These are phyloP conservation scores for Basidiobolus meristosporus DNA, from an alignment of 371 early-diverging fungal species.

Conservation along the genomic window DNA sequence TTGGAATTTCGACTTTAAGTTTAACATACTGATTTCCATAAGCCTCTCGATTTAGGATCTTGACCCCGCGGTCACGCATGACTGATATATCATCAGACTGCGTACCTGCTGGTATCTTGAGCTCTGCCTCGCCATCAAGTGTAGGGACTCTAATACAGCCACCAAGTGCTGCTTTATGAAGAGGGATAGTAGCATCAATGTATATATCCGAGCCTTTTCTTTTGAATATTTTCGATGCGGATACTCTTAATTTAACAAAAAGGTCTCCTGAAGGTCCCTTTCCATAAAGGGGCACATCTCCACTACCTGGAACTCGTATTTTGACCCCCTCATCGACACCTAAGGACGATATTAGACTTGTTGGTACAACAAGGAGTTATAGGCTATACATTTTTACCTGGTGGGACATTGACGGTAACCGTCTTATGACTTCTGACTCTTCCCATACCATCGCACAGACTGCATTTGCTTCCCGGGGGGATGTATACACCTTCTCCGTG, in stretches of 20 bases:
- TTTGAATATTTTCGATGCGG: too few species aligned
- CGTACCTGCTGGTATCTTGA: slow-evolving; percentile 61
- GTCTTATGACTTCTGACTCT: slow-evolving; percentile 43
- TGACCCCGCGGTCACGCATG: slow-evolving; percentile 55
- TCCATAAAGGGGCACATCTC: slow-evolving; percentile 69
- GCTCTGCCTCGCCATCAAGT: slow-evolving; percentile 81
- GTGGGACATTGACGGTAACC: slow-evolving; percentile 58
- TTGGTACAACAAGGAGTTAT: too few species aligned
- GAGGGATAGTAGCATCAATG: slow-evolving; percentile 49
- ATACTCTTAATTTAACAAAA: too few species aligned
- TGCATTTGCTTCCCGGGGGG: slow-evolving; percentile 41
- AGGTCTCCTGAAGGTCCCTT: slow-evolving; percentile 64
- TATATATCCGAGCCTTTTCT: slow-evolving; percentile 65
- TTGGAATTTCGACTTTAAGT: slow-evolving; percentile 60
- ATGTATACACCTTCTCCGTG: slow-evolving; percentile 60
- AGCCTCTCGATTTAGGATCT: slow-evolving; percentile 18
- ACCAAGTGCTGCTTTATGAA: slow-evolving; percentile 70
- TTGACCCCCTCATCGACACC: slow-evolving; percentile 51
- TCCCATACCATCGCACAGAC: slow-evolving; percentile 61
- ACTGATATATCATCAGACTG: slow-evolving; percentile 71
- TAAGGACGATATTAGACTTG: too few species aligned
- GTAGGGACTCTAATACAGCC: slow-evolving; percentile 74
- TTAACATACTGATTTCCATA: slow-evolving; percentile 78
- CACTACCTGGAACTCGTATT: slow-evolving; percentile 56
- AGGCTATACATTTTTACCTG: too few species aligned